phyloP scores from a whole-genome alignment of 257 asterid genomes.

The Paraleonurus japonicus region DNA sequence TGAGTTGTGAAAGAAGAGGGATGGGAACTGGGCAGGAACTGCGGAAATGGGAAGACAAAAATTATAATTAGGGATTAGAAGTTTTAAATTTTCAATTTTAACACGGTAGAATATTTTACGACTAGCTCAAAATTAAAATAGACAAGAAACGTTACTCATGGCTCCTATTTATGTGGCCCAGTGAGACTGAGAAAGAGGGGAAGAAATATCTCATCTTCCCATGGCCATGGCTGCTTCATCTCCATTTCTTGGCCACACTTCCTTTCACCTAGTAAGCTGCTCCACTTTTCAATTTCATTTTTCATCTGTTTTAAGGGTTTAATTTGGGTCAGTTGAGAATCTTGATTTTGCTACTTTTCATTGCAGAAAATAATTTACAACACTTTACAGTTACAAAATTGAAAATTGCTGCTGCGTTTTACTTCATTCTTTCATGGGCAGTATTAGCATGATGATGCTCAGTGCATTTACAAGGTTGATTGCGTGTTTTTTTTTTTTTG shows the following conservation, averaged over 20 bases:
- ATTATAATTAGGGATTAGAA: too few relatives aligned
- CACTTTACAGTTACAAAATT: neutral
- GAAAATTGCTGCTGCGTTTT: neutral
- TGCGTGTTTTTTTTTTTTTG: neutral
- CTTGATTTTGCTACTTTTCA: neutral
- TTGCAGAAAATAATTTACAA: neutral
- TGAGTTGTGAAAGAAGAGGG: too few relatives aligned
- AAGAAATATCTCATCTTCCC: conserved; percentile 32
- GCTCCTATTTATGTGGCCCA: neutral
- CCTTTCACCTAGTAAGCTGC: conserved; percentile 45
- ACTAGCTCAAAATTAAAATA: too few relatives aligned
- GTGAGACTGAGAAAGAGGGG: neutral
- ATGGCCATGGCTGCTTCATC: conserved; percentile 67
- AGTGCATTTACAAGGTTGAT: neutral
- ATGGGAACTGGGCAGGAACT: too few relatives aligned
- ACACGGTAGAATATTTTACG: too few relatives aligned
- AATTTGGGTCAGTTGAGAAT: neutral
- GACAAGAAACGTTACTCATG: too few relatives aligned
- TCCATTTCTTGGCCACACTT: conserved; percentile 56
- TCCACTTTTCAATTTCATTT: neutral
- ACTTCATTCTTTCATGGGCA: neutral
- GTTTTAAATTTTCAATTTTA: too few relatives aligned
- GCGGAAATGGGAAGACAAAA: too few relatives aligned
- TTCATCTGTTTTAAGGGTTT: neutral
- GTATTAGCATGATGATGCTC: neutral